A percentile compares a stretch with the other conserved stretches of the same genome.
These are phyloP conservation scores for Syzygium jambos DNA, from an alignment of 345 rosid species.

Conservation along the genomic window DNA sequence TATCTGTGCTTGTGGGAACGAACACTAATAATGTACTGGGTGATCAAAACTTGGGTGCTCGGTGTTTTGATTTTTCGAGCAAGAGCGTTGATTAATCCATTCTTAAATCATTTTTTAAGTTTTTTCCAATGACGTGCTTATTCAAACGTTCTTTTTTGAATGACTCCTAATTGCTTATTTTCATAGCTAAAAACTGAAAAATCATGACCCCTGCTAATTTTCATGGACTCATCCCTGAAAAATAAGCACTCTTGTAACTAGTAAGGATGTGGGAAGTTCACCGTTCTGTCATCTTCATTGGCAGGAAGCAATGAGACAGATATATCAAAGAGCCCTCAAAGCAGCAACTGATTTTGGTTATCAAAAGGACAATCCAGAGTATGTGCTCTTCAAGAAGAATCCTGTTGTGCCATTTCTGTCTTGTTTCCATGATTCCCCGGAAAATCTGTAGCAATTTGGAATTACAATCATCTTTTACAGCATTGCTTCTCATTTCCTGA, in stretches of 20 bases:
- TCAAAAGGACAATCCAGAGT: constrained; percentile 95
- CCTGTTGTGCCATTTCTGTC: neutral
- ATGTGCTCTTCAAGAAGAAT: neutral
- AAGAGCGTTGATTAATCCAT: neutral
- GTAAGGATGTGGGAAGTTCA: neutral
- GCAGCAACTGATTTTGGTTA: constrained; percentile 93
- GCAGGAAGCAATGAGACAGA: constrained; percentile 97
- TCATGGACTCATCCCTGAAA: neutral
- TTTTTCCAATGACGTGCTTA: neutral
- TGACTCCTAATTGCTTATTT: neutral
- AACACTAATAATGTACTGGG: neutral
- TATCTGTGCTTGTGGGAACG: neutral
- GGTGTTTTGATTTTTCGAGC: neutral
- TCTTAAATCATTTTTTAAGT: neutral
- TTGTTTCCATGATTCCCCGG: neutral
- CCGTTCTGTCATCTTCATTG: constrained; percentile 2
- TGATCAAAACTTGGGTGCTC: neutral
- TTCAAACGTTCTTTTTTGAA: neutral
- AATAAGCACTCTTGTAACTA: neutral
- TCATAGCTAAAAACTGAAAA: neutral
- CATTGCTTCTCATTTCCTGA: neutral
- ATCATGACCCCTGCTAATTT: neutral
- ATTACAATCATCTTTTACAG: neutral
- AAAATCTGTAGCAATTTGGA: neutral
- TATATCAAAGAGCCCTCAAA: constrained; percentile 77